Conservation (phyloP, 805 yeast species). For the Starmerella apicola region DNA sequence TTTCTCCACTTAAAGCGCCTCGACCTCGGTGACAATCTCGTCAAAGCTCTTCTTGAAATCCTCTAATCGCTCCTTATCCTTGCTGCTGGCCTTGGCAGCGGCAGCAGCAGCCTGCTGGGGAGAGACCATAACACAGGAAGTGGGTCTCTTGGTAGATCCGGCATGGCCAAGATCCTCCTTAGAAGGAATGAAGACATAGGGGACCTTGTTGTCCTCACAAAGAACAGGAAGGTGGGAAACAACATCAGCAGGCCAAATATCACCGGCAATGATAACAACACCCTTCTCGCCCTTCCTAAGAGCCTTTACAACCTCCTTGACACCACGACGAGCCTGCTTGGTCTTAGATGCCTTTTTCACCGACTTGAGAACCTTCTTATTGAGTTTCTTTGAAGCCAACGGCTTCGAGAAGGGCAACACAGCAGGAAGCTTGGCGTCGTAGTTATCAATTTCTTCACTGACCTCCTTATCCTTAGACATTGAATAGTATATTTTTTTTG, state of each 20-base stretch:
- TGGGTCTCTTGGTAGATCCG: slow-evolving; percentile 98
- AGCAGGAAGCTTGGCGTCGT: slow-evolving; percentile 84
- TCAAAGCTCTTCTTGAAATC: slow-evolving; percentile 89
- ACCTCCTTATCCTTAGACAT: slow-evolving; percentile 18
- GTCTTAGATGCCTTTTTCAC: slow-evolving; percentile 97
- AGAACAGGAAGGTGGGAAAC: slow-evolving; percentile 94
- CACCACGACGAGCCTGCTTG: slow-evolving; percentile 97
- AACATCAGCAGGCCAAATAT: slow-evolving; percentile 93
- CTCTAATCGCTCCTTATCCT: slow-evolving; percentile 54
- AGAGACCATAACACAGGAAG: slow-evolving; percentile 92
- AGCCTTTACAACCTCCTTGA: slow-evolving; percentile 96
- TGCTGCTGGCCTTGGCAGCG: slow-evolving; percentile 57
- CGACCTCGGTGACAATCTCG: slow-evolving; percentile 87
- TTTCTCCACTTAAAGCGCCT: slow-evolving; percentile 12
- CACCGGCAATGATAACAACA: slow-evolving; percentile 91
- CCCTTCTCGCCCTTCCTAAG: slow-evolving; percentile 98
- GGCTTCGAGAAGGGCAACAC: slow-evolving; percentile 88
- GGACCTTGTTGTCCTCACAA: slow-evolving; percentile 88
- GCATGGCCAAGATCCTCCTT: slow-evolving; percentile 98
- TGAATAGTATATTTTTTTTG: not conserved
- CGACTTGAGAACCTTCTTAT: slow-evolving; percentile 88
- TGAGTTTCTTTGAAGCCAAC: slow-evolving; percentile 86
- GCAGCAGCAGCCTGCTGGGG: slow-evolving; percentile 45
- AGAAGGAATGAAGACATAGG: slow-evolving; percentile 87
- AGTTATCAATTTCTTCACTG: slow-evolving; percentile 41